These are phyloP conservation scores for Fallopia convolvulus DNA, from an alignment of 148 eudicot genomes.

Conservation along the genomic window DNA sequence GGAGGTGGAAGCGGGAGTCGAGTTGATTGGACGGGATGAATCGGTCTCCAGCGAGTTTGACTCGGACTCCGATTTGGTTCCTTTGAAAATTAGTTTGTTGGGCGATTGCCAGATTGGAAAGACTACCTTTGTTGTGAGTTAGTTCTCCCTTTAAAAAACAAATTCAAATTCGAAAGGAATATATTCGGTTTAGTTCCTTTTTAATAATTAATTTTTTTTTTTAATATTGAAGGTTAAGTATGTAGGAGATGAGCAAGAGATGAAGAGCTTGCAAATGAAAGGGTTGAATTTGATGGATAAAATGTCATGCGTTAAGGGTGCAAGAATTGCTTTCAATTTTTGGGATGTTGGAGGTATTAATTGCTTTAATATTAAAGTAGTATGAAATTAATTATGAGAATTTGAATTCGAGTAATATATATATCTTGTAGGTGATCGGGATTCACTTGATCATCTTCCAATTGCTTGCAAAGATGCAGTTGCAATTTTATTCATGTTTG, in stretches of 20 bases:
- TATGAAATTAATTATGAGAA: too few species aligned
- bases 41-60: constrained; percentile 29
- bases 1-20: constrained; percentile 7
- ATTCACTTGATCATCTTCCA: constrained; percentile 60
- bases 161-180: neutral
- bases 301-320: constrained; percentile 48
- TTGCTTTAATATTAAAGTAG: too few species aligned
- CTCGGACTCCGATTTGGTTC: constrained; percentile 76
- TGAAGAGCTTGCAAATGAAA: constrained; percentile 50
- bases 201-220: too few species aligned
- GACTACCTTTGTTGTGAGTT: constrained; percentile 73
- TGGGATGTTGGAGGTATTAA: constrained; percentile 66
- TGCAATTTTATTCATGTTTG: constrained; percentile 79
- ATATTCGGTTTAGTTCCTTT: too few species aligned
- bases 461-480: constrained; percentile 79
- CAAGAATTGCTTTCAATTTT: constrained; percentile 72
- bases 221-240: constrained; percentile 50
- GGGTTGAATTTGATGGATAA: constrained; percentile 85
- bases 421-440: constrained; percentile 36
- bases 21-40: too few species aligned
- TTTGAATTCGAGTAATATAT: neutral
- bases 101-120: constrained; percentile 79
- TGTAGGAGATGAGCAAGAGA: constrained; percentile 80
- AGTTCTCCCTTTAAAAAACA: neutral
- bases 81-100: constrained; percentile 51